Percentiles rank a stretch among this genome's conserved stretches.
phyloP scores from a whole-genome alignment of 768 basidiomycete species.

The Amanita brunnescens region DNA sequence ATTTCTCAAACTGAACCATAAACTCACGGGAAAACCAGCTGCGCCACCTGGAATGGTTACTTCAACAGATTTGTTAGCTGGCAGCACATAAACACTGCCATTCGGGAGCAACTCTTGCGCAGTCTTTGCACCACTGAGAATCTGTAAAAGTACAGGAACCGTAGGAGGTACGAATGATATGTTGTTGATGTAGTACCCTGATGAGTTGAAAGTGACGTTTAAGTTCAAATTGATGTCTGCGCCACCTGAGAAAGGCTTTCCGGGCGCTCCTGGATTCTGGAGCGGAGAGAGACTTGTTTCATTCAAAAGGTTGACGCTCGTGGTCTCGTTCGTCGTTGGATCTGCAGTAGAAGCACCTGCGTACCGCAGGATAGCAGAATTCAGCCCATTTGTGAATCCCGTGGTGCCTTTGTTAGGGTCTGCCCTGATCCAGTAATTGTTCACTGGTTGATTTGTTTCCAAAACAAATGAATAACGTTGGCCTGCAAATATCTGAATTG shows the following conservation, averaged over 20 bases:
- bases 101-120: conserved; percentile 39
- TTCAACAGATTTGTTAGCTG: conserved; percentile 31
- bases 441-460: conserved; percentile 24
- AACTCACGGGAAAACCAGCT: conserved; percentile 3
- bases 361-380: conserved; percentile 49
- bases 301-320: background rate
- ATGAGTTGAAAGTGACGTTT: conserved; percentile 11
- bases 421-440: conserved; percentile 39
- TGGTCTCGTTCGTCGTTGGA: conserved; percentile 21
- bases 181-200: conserved; percentile 23
- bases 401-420: conserved; percentile 21
- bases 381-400: conserved; percentile 29
- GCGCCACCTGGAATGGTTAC: conserved; percentile 2
- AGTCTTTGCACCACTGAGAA: conserved; percentile 42
- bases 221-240: conserved; percentile 19
- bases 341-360: conserved; percentile 28
- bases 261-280: conserved; percentile 13
- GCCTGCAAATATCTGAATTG: conserved; percentile 32
- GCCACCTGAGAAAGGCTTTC: conserved; percentile 13
- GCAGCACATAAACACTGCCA: conserved; percentile 39
- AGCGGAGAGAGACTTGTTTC: conserved; percentile 10
- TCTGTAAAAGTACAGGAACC: conserved; percentile 48
- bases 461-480: conserved; percentile 39
- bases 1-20: background rate
- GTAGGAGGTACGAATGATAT: conserved; percentile 28